A percentile compares a stretch with the other conserved stretches of the same genome.
phyloP scores from a whole-genome alignment of 176 grass and related monocot species.

The Panicum miliaceum region DNA sequence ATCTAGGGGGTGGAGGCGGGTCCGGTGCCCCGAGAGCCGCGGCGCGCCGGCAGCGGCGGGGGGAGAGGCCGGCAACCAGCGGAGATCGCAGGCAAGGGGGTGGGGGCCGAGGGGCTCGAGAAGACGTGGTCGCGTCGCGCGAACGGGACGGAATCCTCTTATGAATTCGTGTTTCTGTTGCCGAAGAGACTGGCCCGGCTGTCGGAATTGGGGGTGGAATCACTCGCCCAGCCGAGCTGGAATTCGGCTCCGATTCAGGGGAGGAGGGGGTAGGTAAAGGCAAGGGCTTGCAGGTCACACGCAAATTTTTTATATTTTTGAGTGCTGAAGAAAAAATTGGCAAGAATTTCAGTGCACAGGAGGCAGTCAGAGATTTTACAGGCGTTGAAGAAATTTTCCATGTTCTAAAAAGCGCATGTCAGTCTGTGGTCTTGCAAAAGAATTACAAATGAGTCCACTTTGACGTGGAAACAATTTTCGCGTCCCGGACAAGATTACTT shows the following conservation, averaged over 20 bases:
- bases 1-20: neutral
- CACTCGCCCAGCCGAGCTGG: neutral
- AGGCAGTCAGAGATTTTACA: neutral
- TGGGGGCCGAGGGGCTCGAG: neutral
- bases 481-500: neutral
- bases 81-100: neutral
- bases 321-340: neutral
- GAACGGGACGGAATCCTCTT: neutral
- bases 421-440: no score
- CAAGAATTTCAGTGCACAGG: neutral
- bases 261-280: neutral
- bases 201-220: neutral
- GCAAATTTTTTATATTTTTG: neutral
- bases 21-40: neutral
- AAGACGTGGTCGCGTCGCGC: neutral
- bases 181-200: neutral
- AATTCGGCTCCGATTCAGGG: neutral
- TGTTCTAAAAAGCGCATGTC: no score
- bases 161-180: slow-evolving; percentile 9
- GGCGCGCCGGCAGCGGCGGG: neutral
- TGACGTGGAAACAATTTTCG: no score
- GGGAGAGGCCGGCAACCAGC: neutral
- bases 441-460: no score
- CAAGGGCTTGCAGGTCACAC: neutral
- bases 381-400: neutral